Percentiles rank a stretch among this genome's conserved stretches.
Evolutionary conservation across 495 filamentous ascomycete species (phyloP).

Genomic region (Aspergillus hancockii): DNA sequence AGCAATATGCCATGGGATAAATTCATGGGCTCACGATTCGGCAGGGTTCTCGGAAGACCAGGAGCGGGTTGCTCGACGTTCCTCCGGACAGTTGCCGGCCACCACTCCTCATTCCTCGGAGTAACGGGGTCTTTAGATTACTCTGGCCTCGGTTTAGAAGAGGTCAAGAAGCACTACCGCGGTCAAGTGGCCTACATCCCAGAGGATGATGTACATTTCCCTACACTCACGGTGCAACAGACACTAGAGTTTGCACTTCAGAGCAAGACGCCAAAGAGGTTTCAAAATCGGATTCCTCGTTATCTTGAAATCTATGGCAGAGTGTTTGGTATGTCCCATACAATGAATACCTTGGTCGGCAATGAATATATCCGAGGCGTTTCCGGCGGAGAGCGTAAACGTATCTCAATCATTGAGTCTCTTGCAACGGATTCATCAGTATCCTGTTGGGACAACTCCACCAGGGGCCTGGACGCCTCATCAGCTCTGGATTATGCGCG

Average conservation of each 20-base stretch:
- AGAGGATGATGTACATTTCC: constrained; percentile 81
- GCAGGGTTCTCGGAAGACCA: constrained; percentile 73
- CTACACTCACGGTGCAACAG: constrained; percentile 80
- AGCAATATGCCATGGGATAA: neutral
- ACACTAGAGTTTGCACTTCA: constrained; percentile 80
- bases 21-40: neutral
- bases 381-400: constrained; percentile 84
- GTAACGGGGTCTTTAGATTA: constrained; percentile 80
- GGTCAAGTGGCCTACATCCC: constrained; percentile 82
- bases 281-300: constrained; percentile 66
- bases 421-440: constrained; percentile 75
- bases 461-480: constrained; percentile 77
- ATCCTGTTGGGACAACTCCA: constrained; percentile 81
- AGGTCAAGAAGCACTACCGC: constrained; percentile 66
- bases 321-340: constrained; percentile 86
- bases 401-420: constrained; percentile 50
- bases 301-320: constrained; percentile 70
- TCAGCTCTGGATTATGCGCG: constrained; percentile 73
- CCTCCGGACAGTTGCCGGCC: constrained; percentile 79
- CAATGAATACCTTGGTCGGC: constrained; percentile 78
- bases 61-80: constrained; percentile 89
- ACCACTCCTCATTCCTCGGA: constrained; percentile 73
- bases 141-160: constrained; percentile 64
- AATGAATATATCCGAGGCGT: constrained; percentile 81
- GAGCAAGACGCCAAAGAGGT: constrained; percentile 70